A percentile compares a stretch with the other conserved stretches of the same genome.
These are phyloP conservation scores for Neoboletus magnificus DNA, from an alignment of 768 basidiomycete species.

Conservation along the genomic window DNA sequence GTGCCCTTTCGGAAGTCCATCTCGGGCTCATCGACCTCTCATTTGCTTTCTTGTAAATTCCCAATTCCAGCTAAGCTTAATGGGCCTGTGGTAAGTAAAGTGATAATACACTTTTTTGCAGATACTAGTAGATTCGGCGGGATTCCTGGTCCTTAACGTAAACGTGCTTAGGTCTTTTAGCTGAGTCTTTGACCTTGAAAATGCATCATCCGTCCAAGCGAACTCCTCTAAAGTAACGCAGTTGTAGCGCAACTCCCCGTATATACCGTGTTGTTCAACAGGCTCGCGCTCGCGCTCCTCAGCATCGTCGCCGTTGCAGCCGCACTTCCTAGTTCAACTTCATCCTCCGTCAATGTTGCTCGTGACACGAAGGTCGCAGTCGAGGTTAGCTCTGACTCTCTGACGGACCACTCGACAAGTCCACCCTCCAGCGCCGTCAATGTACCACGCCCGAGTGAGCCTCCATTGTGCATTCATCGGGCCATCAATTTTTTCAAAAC, in stretches of 20 bases:
- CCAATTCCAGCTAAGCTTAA: no score
- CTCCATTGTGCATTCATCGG: not conserved
- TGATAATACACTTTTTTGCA: no score
- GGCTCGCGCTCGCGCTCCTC: conserved; percentile 1
- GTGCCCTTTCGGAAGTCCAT: no score
- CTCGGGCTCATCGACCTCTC: no score
- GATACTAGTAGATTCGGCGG: no score
- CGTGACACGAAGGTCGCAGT: not conserved
- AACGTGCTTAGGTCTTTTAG: not conserved
- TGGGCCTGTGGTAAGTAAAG: no score
- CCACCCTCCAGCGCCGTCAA: no score
- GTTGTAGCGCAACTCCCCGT: no score
- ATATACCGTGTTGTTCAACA: conserved; percentile 9
- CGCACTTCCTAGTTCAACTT: not conserved
- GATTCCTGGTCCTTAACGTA: not conserved
- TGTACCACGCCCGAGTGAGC: not conserved
- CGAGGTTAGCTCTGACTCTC: no score
- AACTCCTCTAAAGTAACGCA: not conserved
- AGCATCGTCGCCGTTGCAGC: not conserved
- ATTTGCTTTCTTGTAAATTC: no score
- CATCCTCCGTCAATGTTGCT: not conserved
- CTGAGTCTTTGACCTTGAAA: not conserved
- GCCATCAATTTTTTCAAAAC: not conserved
- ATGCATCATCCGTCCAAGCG: no score
- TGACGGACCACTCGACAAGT: not conserved